Evolutionary conservation across 1,139 yeast genomes (phyloP).

Genomic region (Protomyces inouyei): DNA sequence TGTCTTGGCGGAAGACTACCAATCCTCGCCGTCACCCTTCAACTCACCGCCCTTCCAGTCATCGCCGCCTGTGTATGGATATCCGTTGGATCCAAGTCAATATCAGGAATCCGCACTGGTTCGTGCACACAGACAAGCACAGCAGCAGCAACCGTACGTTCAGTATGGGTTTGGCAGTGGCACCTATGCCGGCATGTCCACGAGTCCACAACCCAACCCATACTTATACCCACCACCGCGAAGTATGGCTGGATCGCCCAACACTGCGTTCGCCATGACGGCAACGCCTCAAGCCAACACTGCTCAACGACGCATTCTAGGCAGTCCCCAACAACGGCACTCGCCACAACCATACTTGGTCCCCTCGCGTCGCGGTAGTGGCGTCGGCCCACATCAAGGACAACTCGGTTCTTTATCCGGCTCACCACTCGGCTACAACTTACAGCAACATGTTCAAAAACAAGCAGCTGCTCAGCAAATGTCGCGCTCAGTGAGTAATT

Average conservation of each 20-base stretch:
- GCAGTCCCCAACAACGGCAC: not conserved
- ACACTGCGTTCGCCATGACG: not conserved
- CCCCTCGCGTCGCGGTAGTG: not conserved
- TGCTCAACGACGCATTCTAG: not conserved
- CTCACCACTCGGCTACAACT: not conserved
- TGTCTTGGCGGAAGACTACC: conserved; percentile 19
- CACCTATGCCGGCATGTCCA: not conserved
- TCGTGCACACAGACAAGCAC: not conserved
- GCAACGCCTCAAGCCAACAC: not conserved
- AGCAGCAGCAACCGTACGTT: not conserved
- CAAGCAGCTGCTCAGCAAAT: not conserved
- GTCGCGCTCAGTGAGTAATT: not conserved
- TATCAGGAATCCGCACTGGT: not conserved
- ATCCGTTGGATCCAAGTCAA: not conserved
- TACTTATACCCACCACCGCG: not conserved
- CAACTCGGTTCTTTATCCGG: not conserved
- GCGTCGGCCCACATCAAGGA: not conserved
- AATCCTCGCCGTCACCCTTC: conserved; percentile 17
- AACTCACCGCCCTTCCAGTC: conserved; percentile 19
- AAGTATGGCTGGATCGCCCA: not conserved
- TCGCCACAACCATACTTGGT: not conserved
- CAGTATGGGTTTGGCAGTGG: not conserved
- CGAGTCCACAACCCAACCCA: not conserved
- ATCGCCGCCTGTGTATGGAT: conserved; percentile 17
- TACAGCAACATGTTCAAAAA: not conserved